phyloP scores from a whole-genome alignment of 768 basidiomycete genomes.

The Agrocybe pediades region DNA sequence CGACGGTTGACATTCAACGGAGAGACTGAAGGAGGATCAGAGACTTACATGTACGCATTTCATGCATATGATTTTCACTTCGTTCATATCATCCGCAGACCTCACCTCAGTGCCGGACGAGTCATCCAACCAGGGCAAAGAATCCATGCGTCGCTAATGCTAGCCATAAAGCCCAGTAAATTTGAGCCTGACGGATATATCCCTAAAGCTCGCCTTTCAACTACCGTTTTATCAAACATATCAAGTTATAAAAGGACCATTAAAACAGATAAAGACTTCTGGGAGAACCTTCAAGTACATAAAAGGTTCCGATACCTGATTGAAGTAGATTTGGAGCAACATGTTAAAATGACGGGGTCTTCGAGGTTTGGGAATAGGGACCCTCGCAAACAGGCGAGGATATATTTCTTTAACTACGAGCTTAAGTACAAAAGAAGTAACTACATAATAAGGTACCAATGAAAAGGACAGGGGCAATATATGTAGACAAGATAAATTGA shows the following conservation, averaged over 20 bases:
- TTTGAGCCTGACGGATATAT: too few species aligned
- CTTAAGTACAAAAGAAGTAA: too few species aligned
- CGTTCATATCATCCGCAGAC: slow-evolving; percentile 2
- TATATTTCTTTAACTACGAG: too few species aligned
- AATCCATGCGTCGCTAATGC: slow-evolving; percentile 16
- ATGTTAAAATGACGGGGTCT: too few species aligned
- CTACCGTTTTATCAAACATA: neutral
- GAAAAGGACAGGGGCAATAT: too few species aligned
- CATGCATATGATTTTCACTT: too few species aligned
- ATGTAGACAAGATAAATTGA: too few species aligned
- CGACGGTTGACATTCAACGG: slow-evolving; percentile 7
- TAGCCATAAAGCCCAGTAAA: neutral
- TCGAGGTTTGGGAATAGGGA: too few species aligned
- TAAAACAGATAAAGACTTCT: too few species aligned
- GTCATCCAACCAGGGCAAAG: slow-evolving; percentile 19
- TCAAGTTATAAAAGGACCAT: neutral
- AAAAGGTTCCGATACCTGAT: slow-evolving; percentile 5
- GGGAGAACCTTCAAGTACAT: slow-evolving; percentile 1
- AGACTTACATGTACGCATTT: slow-evolving; percentile 8
- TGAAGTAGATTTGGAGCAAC: slow-evolving; percentile 14
- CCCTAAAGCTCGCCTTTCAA: slow-evolving; percentile 15
- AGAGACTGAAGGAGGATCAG: neutral
- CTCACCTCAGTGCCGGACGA: slow-evolving; percentile 13
- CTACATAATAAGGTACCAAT: too few species aligned
- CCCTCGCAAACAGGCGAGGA: too few species aligned